phyloP scores from a whole-genome alignment of 495 filamentous ascomycete species.

The Glonium stellatum region DNA sequence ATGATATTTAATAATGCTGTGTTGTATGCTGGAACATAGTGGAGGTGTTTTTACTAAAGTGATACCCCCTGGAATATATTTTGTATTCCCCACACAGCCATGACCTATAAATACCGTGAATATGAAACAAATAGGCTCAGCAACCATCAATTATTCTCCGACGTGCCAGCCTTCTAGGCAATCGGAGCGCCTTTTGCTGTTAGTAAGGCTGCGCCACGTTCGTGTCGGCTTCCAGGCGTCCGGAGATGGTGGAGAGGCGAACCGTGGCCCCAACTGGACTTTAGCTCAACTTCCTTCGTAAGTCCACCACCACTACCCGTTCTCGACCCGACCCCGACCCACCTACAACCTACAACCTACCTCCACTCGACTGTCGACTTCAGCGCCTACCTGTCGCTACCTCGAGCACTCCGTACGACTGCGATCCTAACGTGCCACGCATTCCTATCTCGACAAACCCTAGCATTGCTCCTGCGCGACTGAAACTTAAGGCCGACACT shows the following conservation, averaged over 20 bases:
- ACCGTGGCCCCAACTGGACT: not conserved
- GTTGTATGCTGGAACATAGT: not conserved
- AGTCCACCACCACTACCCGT: not conserved
- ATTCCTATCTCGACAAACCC: not conserved
- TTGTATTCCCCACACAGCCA: too few relatives aligned
- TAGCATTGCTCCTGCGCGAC: not conserved
- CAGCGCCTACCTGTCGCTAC: not conserved
- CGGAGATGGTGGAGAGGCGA: not conserved
- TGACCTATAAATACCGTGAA: too few relatives aligned
- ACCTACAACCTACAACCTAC: not conserved
- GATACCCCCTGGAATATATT: too few relatives aligned
- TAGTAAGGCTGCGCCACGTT: not conserved
- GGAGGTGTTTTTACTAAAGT: too few relatives aligned
- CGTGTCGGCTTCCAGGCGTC: not conserved
- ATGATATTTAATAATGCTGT: not conserved
- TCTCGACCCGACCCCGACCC: not conserved
- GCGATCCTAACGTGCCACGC: not conserved
- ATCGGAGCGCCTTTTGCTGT: not conserved
- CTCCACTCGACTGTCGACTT: too few relatives aligned
- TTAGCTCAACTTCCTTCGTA: not conserved
- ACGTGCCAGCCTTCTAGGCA: not conserved
- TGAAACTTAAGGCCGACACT: not conserved
- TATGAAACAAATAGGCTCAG: too few relatives aligned
- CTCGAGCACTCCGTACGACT: not conserved
- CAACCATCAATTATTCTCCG: too few relatives aligned